Percentiles rank a stretch among this genome's conserved stretches.
Evolutionary conservation across 345 rosid genomes (phyloP).

Genomic region (Aquilaria malaccensis): DNA sequence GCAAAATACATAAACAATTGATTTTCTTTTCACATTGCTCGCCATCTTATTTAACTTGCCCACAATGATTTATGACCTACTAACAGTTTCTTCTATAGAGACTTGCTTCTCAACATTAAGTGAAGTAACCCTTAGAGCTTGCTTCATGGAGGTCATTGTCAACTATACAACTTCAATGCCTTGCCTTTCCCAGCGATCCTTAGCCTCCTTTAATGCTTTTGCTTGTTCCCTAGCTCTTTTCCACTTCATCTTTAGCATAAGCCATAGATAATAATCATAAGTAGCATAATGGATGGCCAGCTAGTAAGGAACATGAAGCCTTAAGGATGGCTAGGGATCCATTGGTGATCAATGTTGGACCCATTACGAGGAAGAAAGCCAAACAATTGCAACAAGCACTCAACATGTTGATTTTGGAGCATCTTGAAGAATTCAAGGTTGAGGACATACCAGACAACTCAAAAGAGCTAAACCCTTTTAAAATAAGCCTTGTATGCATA

Average conservation of each 20-base stretch:
- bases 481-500: too few species aligned
- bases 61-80: slow-evolving; percentile 43
- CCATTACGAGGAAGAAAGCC: too few species aligned
- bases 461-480: too few species aligned
- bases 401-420: too few species aligned
- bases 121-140: slow-evolving; percentile 52
- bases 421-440: too few species aligned
- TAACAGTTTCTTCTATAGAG: slow-evolving; percentile 47
- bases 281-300: too few species aligned
- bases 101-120: slow-evolving; percentile 41
- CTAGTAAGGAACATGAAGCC: too few species aligned
- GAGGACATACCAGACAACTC: too few species aligned
- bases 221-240: slow-evolving; percentile 78
- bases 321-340: too few species aligned
- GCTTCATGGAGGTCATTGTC: slow-evolving; percentile 69
- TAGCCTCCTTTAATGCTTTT: slow-evolving; percentile 73
- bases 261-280: slow-evolving; percentile 31
- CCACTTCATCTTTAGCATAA: slow-evolving; percentile 92
- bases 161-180: slow-evolving; percentile 72
- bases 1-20: slow-evolving; percentile 16
- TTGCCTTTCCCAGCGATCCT: slow-evolving; percentile 78
- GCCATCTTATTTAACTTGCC: slow-evolving; percentile 59
- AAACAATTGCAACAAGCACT: too few species aligned
- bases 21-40: slow-evolving; percentile 35
- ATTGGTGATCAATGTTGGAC: too few species aligned